phyloP scores from a whole-genome alignment of 164 flowering plant species.

The Liquidambar formosana region DNA sequence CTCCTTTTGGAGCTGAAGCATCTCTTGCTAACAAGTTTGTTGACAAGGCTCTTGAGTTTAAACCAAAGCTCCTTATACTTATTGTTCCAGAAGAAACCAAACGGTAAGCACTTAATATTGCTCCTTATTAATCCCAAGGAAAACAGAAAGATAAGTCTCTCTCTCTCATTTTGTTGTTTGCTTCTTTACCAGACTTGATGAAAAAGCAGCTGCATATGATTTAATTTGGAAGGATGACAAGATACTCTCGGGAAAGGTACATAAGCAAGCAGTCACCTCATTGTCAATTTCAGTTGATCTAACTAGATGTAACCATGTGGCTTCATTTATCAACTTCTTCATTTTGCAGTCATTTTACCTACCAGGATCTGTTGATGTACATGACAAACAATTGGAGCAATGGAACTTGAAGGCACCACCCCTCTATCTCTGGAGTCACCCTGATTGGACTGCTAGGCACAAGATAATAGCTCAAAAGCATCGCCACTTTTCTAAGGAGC shows the following conservation, averaged over 20 bases:
- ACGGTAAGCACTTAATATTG: not conserved
- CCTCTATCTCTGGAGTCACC: conserved; percentile 20
- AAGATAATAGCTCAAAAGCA: conserved; percentile 6
- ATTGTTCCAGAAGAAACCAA: conserved; percentile 16
- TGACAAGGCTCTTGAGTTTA: conserved; percentile 8
- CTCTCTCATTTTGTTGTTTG: not conserved
- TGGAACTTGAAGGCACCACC: conserved; percentile 15
- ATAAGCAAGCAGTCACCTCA: not conserved
- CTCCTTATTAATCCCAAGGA: not conserved
- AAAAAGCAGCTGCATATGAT: conserved; percentile 4
- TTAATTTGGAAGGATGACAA: conserved; percentile 15
- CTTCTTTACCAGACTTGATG: conserved; percentile 14
- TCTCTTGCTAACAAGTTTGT: conserved; percentile 18
- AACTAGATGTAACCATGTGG: not conserved
- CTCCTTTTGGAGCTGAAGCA: conserved; percentile 12
- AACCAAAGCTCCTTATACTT: conserved; percentile 16
- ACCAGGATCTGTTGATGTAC: conserved; percentile 15
- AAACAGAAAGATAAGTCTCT: not conserved
- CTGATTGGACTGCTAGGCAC: conserved; percentile 14
- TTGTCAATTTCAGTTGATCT: too few relatives aligned
- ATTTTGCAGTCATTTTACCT: conserved; percentile 15
- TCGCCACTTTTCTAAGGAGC: conserved; percentile 6
- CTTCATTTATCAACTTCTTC: not conserved
- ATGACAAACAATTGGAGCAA: conserved; percentile 13
- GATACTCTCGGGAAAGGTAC: conserved; percentile 17